Conservation (phyloP, 2,329 filamentous ascomycete species). For the Beauveria medogensis region DNA sequence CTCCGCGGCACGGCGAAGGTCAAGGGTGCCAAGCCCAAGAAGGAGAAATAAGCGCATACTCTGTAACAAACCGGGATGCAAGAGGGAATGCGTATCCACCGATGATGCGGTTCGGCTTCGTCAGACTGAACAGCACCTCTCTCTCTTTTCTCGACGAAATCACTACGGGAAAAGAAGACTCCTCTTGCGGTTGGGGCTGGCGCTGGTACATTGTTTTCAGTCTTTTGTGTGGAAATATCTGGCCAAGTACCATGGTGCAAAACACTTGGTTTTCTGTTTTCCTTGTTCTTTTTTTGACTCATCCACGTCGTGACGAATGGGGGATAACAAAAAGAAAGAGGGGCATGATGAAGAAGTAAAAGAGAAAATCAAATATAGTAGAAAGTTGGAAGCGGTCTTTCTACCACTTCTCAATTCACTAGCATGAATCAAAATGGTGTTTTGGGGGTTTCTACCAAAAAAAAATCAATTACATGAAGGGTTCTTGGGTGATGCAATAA, state of each 20-base stretch:
- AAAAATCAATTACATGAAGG: constrained; percentile 10
- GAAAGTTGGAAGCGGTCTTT: constrained; percentile 7
- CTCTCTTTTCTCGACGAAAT: not conserved
- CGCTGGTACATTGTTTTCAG: constrained; percentile 6
- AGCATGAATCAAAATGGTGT: constrained; percentile 36
- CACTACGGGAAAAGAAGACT: not conserved
- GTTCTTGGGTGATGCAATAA: not conserved
- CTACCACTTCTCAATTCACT: constrained; percentile 25
- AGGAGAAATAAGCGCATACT: constrained; percentile 68
- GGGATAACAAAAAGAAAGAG: not conserved
- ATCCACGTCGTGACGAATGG: constrained; percentile 4
- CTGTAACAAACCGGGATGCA: constrained; percentile 9
- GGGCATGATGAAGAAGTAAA: not conserved
- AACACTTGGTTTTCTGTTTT: constrained; percentile 2
- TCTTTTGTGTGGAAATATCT: constrained; percentile 1
- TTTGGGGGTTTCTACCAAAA: constrained; percentile 32
- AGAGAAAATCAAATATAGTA: constrained; percentile 2
- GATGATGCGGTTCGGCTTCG: not conserved
- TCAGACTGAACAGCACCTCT: not conserved
- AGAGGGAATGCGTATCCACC: not conserved
- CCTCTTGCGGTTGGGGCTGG: not conserved
- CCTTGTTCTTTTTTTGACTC: not conserved
- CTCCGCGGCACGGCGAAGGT: constrained; percentile 96
- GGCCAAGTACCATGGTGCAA: constrained; percentile 5
- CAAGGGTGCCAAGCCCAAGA: constrained; percentile 92